Evolutionary conservation across 257 asterid species (phyloP).

Genomic region (Henckelia pumila): DNA sequence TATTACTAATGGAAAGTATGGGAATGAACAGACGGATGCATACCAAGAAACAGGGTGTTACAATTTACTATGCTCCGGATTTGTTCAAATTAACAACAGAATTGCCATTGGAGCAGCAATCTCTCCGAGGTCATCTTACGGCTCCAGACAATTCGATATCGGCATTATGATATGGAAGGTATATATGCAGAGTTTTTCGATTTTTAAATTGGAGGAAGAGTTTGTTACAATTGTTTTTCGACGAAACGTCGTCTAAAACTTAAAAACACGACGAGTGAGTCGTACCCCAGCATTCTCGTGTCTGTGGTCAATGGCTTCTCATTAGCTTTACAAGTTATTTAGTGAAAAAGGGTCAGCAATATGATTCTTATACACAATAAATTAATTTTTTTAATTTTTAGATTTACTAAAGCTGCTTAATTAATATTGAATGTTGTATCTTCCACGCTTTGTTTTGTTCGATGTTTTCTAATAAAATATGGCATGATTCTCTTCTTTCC

Average conservation of each 20-base stretch:
- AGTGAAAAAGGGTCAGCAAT: neutral
- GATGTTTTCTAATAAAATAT: neutral
- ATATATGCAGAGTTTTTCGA: neutral
- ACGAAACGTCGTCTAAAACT: too few relatives aligned
- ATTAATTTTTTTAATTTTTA: too few relatives aligned
- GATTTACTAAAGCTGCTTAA: too few relatives aligned
- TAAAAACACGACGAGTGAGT: too few relatives aligned
- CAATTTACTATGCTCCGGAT: constrained; percentile 26
- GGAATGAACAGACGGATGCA: constrained; percentile 17
- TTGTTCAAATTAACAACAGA: constrained; percentile 20
- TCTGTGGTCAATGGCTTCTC: neutral
- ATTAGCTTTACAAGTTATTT: neutral
- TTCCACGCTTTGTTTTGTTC: neutral
- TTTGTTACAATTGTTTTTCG: neutral
- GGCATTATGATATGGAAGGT: constrained; percentile 24
- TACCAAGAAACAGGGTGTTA: constrained; percentile 24
- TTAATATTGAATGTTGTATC: neutral
- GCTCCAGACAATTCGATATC: constrained; percentile 20
- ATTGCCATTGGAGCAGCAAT: constrained; percentile 24
- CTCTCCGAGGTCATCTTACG: constrained; percentile 21
- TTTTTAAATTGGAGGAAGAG: too few relatives aligned
- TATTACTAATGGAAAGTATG: neutral
- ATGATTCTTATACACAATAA: neutral
- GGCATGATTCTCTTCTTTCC: neutral
- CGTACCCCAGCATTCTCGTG: neutral